phyloP scores from a whole-genome alignment of 208 protist species.

The Leishmania tropica region DNA sequence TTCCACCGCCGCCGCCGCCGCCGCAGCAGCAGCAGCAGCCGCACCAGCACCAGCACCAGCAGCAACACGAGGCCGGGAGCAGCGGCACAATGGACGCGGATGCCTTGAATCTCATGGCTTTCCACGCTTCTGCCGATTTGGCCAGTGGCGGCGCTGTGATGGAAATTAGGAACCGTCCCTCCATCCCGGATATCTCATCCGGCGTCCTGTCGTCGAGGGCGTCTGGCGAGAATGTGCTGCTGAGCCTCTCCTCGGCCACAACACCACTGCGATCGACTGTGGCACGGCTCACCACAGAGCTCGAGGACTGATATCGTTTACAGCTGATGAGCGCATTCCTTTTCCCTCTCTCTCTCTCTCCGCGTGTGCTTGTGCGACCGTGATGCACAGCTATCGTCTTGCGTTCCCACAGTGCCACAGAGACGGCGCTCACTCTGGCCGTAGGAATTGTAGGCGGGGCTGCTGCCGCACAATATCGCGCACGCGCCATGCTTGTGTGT shows the following conservation, averaged over 20 bases:
- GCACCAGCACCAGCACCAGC: neutral
- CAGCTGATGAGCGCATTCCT: neutral
- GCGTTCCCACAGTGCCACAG: neutral
- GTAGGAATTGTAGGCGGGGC: neutral
- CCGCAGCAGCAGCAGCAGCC: neutral
- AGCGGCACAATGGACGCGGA: neutral
- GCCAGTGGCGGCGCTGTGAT: neutral
- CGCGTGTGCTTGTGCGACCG: neutral
- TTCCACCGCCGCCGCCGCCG: neutral
- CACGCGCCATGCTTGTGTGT: neutral
- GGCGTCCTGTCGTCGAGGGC: conserved; percentile 19
- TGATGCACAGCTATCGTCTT: neutral
- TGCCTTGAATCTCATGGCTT: neutral
- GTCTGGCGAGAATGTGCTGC: conserved; percentile 26
- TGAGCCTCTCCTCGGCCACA: conserved; percentile 26
- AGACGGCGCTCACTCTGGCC: neutral
- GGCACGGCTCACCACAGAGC: neutral
- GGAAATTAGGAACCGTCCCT: neutral
- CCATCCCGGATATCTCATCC: conserved; percentile 6
- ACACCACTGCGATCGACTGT: conserved; percentile 12
- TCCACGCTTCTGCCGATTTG: neutral
- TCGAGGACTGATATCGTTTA: neutral
- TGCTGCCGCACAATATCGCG: neutral
- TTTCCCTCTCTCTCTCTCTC: neutral
- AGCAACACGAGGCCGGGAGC: neutral